phyloP scores from a whole-genome alignment of 768 basidiomycete species.

The Mycena maculata region DNA sequence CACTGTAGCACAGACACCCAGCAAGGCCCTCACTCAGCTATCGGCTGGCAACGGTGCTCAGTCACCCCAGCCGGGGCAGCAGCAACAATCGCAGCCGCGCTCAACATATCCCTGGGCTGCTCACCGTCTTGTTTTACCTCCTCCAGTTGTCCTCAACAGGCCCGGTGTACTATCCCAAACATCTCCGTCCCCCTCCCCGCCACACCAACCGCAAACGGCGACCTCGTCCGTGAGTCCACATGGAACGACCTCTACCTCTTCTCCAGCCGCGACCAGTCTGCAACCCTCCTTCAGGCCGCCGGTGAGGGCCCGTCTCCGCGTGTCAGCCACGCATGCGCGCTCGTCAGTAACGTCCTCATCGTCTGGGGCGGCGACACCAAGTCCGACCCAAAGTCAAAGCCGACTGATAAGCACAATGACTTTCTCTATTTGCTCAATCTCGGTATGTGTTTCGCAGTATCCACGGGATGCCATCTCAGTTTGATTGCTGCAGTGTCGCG shows the following conservation, averaged over 20 bases:
- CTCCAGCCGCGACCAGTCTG: constrained; percentile 80
- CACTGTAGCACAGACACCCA: constrained; percentile 64
- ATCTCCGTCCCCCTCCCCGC: constrained; percentile 86
- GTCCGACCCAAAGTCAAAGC: constrained; percentile 69
- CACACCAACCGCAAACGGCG: constrained; percentile 80
- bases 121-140: constrained; percentile 75
- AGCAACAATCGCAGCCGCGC: constrained; percentile 51
- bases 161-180: constrained; percentile 73
- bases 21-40: constrained; percentile 2
- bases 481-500: constrained; percentile 71
- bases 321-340: constrained; percentile 96
- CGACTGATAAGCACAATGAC: constrained; percentile 87
- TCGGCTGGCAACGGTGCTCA: too few relatives aligned
- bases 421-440: constrained; percentile 94
- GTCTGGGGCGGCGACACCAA: constrained; percentile 99
- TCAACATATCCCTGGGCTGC: constrained; percentile 88
- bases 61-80: constrained; percentile 33
- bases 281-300: constrained; percentile 85
- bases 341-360: constrained; percentile 95
- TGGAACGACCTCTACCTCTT: constrained; percentile 96
- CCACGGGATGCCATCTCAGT: constrained; percentile 8
- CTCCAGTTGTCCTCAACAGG: constrained; percentile 72
- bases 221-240: constrained; percentile 90
- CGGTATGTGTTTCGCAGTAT: constrained; percentile 63
- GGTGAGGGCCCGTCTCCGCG: constrained; percentile 90